Evolutionary conservation across 495 filamentous ascomycete species (phyloP).

Genomic region (Daldinia decipiens): DNA sequence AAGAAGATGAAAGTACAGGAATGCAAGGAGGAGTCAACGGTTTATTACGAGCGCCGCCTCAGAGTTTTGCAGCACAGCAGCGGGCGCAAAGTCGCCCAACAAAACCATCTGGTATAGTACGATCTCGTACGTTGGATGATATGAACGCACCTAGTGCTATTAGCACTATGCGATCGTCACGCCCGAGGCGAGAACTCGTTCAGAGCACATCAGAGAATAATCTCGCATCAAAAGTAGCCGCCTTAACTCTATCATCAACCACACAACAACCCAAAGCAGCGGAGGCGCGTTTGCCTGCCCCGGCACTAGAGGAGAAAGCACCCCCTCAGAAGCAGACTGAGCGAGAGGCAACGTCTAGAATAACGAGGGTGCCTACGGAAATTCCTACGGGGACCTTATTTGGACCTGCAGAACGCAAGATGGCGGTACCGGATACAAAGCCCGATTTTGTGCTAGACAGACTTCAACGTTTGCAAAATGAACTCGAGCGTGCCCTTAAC

Average conservation of each 20-base stretch:
- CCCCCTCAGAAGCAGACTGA: slow-evolving; percentile 10
- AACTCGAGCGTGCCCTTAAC: slow-evolving; percentile 67
- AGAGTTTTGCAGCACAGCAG: slow-evolving; percentile 70
- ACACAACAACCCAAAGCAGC: slow-evolving; percentile 1
- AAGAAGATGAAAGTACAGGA: slow-evolving; percentile 49
- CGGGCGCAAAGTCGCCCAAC: slow-evolving; percentile 57
- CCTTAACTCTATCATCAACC: slow-evolving; percentile 12
- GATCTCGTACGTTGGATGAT: slow-evolving; percentile 38
- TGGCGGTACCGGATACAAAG: slow-evolving; percentile 58
- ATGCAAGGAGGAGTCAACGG: slow-evolving; percentile 47
- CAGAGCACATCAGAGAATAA: slow-evolving; percentile 36
- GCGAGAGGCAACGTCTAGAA: not conserved
- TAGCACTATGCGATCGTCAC: slow-evolving; percentile 48
- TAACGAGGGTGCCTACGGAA: slow-evolving; percentile 9
- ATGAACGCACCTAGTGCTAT: slow-evolving; percentile 43
- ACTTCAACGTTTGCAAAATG: slow-evolving; percentile 59
- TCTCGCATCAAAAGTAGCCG: slow-evolving; percentile 28
- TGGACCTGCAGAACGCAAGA: slow-evolving; percentile 59
- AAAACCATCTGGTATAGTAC: slow-evolving; percentile 37
- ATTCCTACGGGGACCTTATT: slow-evolving; percentile 53
- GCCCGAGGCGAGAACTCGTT: slow-evolving; percentile 39
- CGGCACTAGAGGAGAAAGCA: slow-evolving; percentile 8
- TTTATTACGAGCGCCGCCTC: slow-evolving; percentile 58
- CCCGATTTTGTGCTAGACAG: slow-evolving; percentile 64
- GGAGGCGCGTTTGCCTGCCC: not conserved